Percentiles rank a stretch among this genome's conserved stretches.
These are phyloP conservation scores for Capsella rubella DNA, from an alignment of 441 rosid genomes.

Conservation along the genomic window DNA sequence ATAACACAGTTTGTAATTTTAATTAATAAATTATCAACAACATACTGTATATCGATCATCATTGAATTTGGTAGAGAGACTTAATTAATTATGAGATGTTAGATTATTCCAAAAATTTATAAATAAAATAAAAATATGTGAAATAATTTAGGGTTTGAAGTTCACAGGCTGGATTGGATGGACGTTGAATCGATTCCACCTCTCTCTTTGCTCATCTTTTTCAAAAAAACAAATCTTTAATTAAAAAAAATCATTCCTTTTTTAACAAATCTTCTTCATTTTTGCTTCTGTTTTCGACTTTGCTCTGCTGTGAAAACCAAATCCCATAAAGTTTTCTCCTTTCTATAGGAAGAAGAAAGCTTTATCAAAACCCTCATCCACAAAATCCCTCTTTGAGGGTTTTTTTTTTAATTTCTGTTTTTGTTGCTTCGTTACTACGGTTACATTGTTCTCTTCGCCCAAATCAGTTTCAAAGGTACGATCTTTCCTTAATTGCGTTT, in stretches of 20 bases:
- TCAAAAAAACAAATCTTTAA: not conserved
- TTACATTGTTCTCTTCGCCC: conserved; percentile 35
- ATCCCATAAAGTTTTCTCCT: conserved; percentile 20
- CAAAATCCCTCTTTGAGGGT: conserved; percentile 8
- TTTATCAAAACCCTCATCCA: conserved; percentile 40
- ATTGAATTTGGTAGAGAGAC: conserved; percentile 5
- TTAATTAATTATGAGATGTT: not conserved
- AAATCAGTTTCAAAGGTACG: conserved; percentile 27
- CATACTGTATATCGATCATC: not conserved
- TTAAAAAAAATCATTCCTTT: conserved; percentile 22
- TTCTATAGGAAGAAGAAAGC: conserved; percentile 21
- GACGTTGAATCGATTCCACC: conserved; percentile 38
- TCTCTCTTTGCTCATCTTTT: conserved; percentile 26
- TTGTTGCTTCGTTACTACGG: conserved; percentile 32
- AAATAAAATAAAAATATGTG: not conserved
- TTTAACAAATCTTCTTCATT: conserved; percentile 6
- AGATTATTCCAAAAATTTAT: not conserved
- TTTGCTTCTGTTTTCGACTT: conserved; percentile 7
- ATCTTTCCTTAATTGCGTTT: conserved; percentile 12
- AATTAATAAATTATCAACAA: not conserved
- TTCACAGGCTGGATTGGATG: conserved; percentile 44
- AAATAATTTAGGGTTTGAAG: conserved; percentile 36
- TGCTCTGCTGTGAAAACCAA: conserved; percentile 25
- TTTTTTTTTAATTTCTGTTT: not conserved
- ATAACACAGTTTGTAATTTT: not conserved